Percentiles rank a stretch among this genome's conserved stretches.
These are phyloP conservation scores for Umbelopsis isabellina DNA, from an alignment of 192 early-diverging fungal genomes.

Conservation along the genomic window DNA sequence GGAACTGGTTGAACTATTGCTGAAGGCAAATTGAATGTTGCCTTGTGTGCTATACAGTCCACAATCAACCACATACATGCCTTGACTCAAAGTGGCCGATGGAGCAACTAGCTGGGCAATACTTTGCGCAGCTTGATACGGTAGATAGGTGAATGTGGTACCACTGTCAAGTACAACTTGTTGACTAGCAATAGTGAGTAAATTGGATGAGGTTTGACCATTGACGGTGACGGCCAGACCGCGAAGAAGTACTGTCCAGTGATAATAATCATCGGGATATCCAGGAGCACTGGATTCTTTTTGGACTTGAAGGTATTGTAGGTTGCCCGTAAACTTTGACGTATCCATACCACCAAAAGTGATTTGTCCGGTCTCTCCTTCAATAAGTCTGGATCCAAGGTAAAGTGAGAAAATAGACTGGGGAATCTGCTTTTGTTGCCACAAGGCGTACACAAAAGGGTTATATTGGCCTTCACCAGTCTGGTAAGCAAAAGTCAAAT, in stretches of 20 bases:
- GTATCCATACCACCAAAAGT: conserved; percentile 55
- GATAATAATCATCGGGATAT: neutral
- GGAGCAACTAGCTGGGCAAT: conserved; percentile 29
- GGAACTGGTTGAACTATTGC: neutral
- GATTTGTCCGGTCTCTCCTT: conserved; percentile 46
- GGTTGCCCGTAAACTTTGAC: conserved; percentile 45
- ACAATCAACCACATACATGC: conserved; percentile 32
- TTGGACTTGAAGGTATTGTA: conserved; percentile 43
- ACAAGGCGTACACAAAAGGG: conserved; percentile 39
- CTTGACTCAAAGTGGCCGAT: conserved; percentile 11
- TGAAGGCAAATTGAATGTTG: conserved; percentile 25
- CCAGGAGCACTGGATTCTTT: neutral
- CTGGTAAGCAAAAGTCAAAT: conserved; percentile 23
- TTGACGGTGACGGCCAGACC: conserved; percentile 20
- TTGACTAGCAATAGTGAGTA: conserved; percentile 11
- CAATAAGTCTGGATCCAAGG: conserved; percentile 10
- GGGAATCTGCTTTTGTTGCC: conserved; percentile 25
- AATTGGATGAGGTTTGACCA: conserved; percentile 11
- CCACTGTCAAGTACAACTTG: conserved; percentile 36
- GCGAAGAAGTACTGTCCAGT: conserved; percentile 37
- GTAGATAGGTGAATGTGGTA: conserved; percentile 39
- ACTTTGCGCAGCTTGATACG: conserved; percentile 13
- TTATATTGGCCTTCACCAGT: conserved; percentile 22
- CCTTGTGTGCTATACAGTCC: neutral
- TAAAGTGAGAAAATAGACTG: conserved; percentile 36